Base-by-base conservation (phyloP, 176 grass and related monocot genomes). In the Panicum miliaceum region DNA sequence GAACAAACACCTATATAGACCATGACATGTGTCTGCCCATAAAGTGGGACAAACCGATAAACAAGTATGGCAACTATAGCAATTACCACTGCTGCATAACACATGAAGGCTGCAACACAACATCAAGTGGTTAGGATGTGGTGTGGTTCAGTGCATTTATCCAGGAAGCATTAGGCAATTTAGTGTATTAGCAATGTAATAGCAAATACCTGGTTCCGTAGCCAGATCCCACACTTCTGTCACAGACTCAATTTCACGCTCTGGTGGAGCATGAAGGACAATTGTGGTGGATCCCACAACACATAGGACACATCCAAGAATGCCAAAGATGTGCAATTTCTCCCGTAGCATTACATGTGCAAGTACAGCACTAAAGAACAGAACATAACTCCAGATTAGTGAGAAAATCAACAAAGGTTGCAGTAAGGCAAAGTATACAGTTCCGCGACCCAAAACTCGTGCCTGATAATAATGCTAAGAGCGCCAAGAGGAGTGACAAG, bases 381-480 rank as follows among this genome's bases (percentile, higher is more conserved):
- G 42, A 80, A 58, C 7, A 52, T 42, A 80, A 20, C 16, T 37
- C 13, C 15, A 78, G 51, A 67, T 64, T 20, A 48, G 36, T 76
- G 18, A 67, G 7, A 36, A 75, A 67, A 25, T 38, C 35, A 81
- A 34, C 25, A 64, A 79, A 63, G 64, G 38, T 68, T 46, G 25
- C 51, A 27, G 23, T 27, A 59, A 73, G 27, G 65, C 1, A 0
- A 67, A 73, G 83, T 29, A 63, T 58, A 37, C 27, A 59, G 85
- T 81, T 56, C 11, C 5, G 13, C 8, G 79, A 63, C 9, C 68
- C 8, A 61, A 52, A 52, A 73, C 46, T 5, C 81, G 72, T 89
- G 82, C 94, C 94, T 96, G 84, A 93, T 89, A 65, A 96, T 96
- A 79, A 96, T 96, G 88, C 94, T 96, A 65, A 96, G 91, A 66